These are phyloP conservation scores for Arctium minus DNA, from an alignment of 129 eudicot species.

Conservation along the genomic window DNA sequence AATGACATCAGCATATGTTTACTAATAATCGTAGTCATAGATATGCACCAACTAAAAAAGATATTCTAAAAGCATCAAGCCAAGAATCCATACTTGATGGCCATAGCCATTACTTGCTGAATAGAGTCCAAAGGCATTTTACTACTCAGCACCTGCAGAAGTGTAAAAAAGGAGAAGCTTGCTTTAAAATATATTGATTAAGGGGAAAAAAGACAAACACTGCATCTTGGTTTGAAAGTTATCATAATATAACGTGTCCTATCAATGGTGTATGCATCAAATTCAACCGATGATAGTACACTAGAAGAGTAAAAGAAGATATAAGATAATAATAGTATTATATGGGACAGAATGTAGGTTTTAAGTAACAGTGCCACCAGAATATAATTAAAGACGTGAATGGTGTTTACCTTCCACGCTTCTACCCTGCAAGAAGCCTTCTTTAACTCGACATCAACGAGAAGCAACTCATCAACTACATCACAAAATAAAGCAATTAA, in stretches of 20 bases:
- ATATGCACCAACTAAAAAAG: neutral
- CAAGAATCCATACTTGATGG: slow-evolving; percentile 55
- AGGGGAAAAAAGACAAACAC: neutral
- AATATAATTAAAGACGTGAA: slow-evolving; percentile 5
- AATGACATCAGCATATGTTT: slow-evolving; percentile 13
- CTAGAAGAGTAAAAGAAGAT: neutral
- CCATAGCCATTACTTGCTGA: slow-evolving; percentile 60
- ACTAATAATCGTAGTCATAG: neutral
- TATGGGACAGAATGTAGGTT: neutral
- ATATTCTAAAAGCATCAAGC: slow-evolving; percentile 9
- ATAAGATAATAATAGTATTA: neutral
- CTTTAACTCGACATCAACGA: slow-evolving; percentile 69
- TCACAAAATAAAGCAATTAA: slow-evolving; percentile 16
- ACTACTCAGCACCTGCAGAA: slow-evolving; percentile 49
- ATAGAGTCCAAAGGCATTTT: slow-evolving; percentile 56
- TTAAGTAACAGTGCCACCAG: neutral
- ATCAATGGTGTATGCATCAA: neutral
- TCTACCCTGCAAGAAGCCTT: slow-evolving; percentile 87
- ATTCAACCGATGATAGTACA: neutral
- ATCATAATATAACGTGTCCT: neutral
- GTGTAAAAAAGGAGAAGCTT: slow-evolving; percentile 7
- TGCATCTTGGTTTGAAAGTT: neutral
- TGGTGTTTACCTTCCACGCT: slow-evolving; percentile 66
- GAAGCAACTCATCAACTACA: slow-evolving; percentile 67
- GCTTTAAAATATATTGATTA: neutral